Conservation (phyloP, 1,284 basidiomycete genomes). For the Puccinia horiana region DNA sequence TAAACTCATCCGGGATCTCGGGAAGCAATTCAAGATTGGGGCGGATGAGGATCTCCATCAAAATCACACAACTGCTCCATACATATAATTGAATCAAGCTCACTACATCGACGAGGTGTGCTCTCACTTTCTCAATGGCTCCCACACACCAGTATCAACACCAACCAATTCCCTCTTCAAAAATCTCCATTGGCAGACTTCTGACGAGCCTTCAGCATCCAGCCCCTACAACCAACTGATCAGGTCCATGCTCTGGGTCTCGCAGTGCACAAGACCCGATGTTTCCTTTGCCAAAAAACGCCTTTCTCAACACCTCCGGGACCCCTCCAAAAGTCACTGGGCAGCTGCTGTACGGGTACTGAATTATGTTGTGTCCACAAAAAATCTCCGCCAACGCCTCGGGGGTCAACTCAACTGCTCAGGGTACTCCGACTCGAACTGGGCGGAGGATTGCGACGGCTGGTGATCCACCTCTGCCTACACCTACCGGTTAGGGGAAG, state of each 20-base stretch:
- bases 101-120: constrained; percentile 5
- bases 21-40: neutral
- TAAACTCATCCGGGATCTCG: neutral
- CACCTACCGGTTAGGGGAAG: constrained; percentile 11
- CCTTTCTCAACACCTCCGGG: neutral
- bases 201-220: neutral
- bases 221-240: neutral
- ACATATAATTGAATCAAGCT: neutral
- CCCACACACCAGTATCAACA: neutral
- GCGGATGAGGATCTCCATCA: constrained; percentile 2
- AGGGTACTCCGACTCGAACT: constrained; percentile 8
- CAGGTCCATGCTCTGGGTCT: neutral
- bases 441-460: neutral
- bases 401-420: neutral
- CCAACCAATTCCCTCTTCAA: constrained; percentile 10
- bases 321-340: neutral
- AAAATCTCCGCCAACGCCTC: neutral
- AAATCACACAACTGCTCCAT: neutral
- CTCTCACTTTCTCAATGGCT: neutral
- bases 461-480: constrained; percentile 12
- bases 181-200: neutral
- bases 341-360: neutral
- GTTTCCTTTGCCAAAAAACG: neutral
- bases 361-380: neutral
- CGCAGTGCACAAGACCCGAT: constrained; percentile 11